A percentile compares a stretch with the other conserved stretches of the same genome.
phyloP scores from a whole-genome alignment of 257 asterid genomes.

The Voacanga thouarsii region DNA sequence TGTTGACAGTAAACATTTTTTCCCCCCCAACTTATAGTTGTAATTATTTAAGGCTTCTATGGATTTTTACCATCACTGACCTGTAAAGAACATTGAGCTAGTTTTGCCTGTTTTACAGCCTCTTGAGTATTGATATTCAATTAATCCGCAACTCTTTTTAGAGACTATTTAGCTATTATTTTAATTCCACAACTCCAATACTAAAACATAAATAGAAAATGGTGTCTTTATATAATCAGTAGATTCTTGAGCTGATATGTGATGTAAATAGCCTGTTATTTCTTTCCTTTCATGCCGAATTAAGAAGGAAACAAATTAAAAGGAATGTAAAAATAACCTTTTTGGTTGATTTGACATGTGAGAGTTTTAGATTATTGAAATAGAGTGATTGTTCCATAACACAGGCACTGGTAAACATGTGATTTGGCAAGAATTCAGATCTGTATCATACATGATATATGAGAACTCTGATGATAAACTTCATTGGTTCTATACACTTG shows the following conservation, averaged over 20 bases:
- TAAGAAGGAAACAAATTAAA: no score
- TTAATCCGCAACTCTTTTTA: no score
- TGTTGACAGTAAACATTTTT: no score
- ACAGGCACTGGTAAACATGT: not conserved
- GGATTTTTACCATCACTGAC: not conserved
- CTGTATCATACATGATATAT: not conserved
- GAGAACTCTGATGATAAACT: not conserved
- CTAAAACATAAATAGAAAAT: not conserved
- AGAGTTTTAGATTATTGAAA: no score
- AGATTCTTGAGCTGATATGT: not conserved
- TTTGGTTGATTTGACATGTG: no score
- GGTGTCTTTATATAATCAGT: not conserved
- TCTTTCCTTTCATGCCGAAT: no score
- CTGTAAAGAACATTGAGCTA: not conserved
- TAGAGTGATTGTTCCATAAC: no score
- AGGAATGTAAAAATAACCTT: no score
- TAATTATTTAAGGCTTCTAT: not conserved
- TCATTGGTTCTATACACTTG: not conserved
- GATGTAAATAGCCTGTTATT: no score
- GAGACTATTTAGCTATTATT: not conserved
- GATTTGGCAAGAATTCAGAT: not conserved
- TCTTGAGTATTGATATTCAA: no score
- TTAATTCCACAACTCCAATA: not conserved
- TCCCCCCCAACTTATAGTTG: no score
- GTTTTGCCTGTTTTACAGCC: no score